Conservation (phyloP, 768 basidiomycete genomes). For the Podaxis pistillaris region DNA sequence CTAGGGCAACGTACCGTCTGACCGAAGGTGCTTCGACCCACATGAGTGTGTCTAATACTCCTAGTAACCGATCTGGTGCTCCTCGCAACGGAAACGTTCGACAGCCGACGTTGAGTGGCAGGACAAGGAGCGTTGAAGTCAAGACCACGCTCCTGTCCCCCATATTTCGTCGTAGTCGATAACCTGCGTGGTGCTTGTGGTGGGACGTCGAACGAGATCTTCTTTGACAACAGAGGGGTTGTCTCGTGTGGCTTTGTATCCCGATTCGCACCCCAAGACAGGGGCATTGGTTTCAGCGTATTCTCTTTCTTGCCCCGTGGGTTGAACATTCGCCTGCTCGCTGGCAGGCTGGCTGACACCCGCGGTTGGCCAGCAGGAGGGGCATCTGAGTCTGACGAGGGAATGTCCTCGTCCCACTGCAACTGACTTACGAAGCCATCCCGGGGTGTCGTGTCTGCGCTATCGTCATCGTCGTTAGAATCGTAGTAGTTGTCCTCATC, state of each 20-base stretch:
- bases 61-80: constrained; percentile 19
- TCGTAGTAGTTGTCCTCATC: constrained; percentile 23
- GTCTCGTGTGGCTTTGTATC: constrained; percentile 19
- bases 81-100: constrained; percentile 15
- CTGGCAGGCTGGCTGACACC: background rate
- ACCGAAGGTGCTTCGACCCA: constrained; percentile 68
- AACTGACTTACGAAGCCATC: constrained; percentile 29
- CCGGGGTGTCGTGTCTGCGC: constrained; percentile 14
- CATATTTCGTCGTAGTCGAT: constrained; percentile 1
- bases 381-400: constrained; percentile 10
- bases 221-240: constrained; percentile 41
- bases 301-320: no score
- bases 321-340: background rate
- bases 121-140: constrained; percentile 18
- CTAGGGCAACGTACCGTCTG: constrained; percentile 53
- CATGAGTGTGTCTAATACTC: constrained; percentile 31
- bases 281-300: background rate
- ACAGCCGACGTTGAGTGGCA: constrained; percentile 35
- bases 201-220: constrained; percentile 22
- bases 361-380: background rate
- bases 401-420: constrained; percentile 33
- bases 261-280: background rate
- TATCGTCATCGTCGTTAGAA: constrained; percentile 22
- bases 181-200: background rate
- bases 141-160: constrained; percentile 10